Conservation (phyloP, 768 basidiomycete genomes). For the Ramaria sp. region DNA sequence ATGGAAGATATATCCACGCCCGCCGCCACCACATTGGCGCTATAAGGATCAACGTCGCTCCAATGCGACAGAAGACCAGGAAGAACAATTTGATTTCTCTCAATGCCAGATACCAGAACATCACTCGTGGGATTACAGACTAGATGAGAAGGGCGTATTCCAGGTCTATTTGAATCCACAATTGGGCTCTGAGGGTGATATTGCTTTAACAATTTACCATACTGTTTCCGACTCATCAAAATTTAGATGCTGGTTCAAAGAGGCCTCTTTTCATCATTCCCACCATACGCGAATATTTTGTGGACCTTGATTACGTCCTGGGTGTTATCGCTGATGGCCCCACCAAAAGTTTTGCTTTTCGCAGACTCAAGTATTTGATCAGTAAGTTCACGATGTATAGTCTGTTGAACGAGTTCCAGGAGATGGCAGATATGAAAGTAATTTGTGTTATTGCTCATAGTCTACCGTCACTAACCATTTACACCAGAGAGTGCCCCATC, state of each 20-base stretch:
- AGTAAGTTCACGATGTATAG: constrained; percentile 93
- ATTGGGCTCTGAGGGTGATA: constrained; percentile 21
- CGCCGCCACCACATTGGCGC: constrained; percentile 96
- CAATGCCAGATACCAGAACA: constrained; percentile 66
- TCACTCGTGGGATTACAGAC: constrained; percentile 45
- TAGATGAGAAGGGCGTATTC: constrained; percentile 87
- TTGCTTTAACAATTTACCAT: neutral
- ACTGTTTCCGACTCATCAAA: constrained; percentile 10
- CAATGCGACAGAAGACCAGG: constrained; percentile 11
- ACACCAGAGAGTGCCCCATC: constrained; percentile 64
- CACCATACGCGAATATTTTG: constrained; percentile 86
- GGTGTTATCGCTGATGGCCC: constrained; percentile 91
- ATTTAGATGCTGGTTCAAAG: constrained; percentile 19
- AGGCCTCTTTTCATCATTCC: constrained; percentile 71
- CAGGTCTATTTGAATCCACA: constrained; percentile 54
- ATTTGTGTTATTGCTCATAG: constrained; percentile 14
- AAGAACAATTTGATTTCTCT: constrained; percentile 54
- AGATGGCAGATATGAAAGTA: constrained; percentile 95
- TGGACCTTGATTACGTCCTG: constrained; percentile 88
- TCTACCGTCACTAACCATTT: neutral
- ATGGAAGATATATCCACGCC: constrained; percentile 88
- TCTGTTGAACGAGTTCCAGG: constrained; percentile 87
- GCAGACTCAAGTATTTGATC: constrained; percentile 80
- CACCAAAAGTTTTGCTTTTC: constrained; percentile 90
- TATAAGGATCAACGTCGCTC: constrained; percentile 39